phyloP scores from a whole-genome alignment of 2,329 filamentous ascomycete genomes.

The Aspergillus carbonarius region DNA sequence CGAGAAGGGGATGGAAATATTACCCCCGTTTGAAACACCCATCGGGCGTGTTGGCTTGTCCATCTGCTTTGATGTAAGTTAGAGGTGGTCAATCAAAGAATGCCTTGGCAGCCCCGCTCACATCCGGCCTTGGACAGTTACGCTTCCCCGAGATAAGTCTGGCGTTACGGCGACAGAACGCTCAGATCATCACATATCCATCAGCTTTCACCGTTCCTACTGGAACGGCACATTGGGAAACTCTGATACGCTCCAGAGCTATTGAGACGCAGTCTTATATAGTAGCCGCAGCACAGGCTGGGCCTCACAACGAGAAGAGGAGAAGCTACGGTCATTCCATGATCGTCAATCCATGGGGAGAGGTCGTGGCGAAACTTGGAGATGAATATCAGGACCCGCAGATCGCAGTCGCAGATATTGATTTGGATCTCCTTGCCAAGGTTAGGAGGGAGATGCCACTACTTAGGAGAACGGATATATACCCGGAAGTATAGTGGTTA shows the following conservation, averaged over 20 bases:
- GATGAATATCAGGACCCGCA: conserved; percentile 47
- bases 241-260: conserved; percentile 73
- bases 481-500: conserved; percentile 43
- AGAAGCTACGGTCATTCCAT: conserved; percentile 83
- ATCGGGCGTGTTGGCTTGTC: conserved; percentile 74
- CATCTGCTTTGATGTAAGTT: conserved; percentile 79
- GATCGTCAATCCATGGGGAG: conserved; percentile 84
- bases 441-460: conserved; percentile 59
- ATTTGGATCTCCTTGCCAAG: conserved; percentile 53
- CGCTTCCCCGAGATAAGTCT: conserved; percentile 76
- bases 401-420: conserved; percentile 54
- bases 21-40: conserved; percentile 68
- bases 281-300: conserved; percentile 79
- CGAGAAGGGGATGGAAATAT: conserved; percentile 64
- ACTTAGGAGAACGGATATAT: conserved; percentile 54
- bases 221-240: conserved; percentile 81
- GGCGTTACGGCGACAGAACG: conserved; percentile 63
- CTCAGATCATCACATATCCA: conserved; percentile 80
- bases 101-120: background rate
- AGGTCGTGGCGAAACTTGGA: conserved; percentile 64
- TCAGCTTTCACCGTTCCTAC: conserved; percentile 89
- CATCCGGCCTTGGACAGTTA: conserved; percentile 46
- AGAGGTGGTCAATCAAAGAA: background rate
- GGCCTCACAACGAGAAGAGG: conserved; percentile 71
- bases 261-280: conserved; percentile 89